A percentile compares a stretch with the other conserved stretches of the same genome.
Conservation (phyloP, 1,284 basidiomycete genomes). For the Ganoderma sp. region DNA sequence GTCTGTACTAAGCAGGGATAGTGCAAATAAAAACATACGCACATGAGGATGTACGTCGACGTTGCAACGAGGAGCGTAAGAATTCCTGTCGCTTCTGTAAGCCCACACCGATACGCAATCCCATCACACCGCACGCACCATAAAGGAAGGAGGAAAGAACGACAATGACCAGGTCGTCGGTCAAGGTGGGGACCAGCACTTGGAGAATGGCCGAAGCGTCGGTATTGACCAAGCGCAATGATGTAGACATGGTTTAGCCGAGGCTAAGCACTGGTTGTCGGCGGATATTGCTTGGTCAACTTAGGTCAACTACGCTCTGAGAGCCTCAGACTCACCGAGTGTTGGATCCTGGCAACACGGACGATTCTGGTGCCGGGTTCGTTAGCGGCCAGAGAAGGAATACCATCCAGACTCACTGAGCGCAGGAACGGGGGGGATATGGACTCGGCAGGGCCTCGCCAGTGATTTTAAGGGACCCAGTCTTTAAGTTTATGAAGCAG, state of each 20-base stretch:
- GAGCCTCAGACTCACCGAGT: neutral
- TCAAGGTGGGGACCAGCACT: neutral
- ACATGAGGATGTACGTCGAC: constrained; percentile 3
- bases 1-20: neutral
- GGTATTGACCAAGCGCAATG: neutral
- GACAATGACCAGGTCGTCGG: neutral
- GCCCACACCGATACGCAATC: neutral
- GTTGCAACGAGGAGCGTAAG: neutral
- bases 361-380: neutral
- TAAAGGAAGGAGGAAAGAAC: constrained; percentile 4
- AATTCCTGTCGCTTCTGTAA: neutral
- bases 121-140: constrained; percentile 4
- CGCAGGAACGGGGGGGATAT: neutral
- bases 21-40: neutral
- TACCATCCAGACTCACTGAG: neutral
- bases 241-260: neutral
- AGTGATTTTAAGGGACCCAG: neutral
- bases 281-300: neutral
- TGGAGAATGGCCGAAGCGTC: neutral
- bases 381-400: neutral
- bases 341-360: neutral
- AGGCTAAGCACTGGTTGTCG: neutral
- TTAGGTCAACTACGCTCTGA: neutral
- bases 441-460: neutral
- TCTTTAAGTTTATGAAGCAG: neutral